Evolutionary conservation across 1,139 yeast species (phyloP).

Genomic region (Scheffersomyces titani): DNA sequence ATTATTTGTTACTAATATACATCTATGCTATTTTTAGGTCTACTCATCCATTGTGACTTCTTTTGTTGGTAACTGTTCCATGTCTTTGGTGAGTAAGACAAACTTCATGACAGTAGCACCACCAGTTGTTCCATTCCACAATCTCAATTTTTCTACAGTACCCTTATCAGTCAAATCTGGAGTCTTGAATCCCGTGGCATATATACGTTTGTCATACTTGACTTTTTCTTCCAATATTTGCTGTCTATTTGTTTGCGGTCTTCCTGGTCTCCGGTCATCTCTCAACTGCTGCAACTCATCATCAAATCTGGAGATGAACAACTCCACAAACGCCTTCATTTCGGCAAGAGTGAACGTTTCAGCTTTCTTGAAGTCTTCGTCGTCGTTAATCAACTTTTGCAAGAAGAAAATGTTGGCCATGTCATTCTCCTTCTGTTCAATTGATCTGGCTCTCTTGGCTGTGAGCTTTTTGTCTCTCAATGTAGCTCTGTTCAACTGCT

Average conservation of each 20-base stretch:
- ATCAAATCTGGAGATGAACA: conserved; percentile 68
- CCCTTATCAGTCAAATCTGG: conserved; percentile 69
- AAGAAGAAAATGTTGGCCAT: conserved; percentile 59
- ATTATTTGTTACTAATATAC: background rate
- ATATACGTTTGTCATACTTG: conserved; percentile 62
- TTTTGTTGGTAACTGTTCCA: conserved; percentile 27
- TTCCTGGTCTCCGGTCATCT: conserved; percentile 73
- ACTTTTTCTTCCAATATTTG: conserved; percentile 62
- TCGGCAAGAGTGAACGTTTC: conserved; percentile 53
- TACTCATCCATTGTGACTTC: conserved; percentile 23
- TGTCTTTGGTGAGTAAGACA: conserved; percentile 33
- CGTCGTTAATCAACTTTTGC: conserved; percentile 59
- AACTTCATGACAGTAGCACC: conserved; percentile 68
- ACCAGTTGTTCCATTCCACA: conserved; percentile 84
- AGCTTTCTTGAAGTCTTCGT: conserved; percentile 38
- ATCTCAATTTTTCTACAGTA: conserved; percentile 59
- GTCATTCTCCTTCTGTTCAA: conserved; percentile 62
- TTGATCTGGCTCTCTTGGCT: conserved; percentile 53
- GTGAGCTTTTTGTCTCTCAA: conserved; percentile 73
- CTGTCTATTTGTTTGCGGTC: conserved; percentile 78
- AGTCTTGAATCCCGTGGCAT: conserved; percentile 65
- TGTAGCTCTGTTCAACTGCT: conserved; percentile 82
- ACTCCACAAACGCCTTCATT: conserved; percentile 59
- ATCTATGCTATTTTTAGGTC: background rate
- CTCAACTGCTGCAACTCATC: conserved; percentile 66